Evolutionary conservation across 306 rosid genomes (phyloP).

Genomic region (Quercus glauca): DNA sequence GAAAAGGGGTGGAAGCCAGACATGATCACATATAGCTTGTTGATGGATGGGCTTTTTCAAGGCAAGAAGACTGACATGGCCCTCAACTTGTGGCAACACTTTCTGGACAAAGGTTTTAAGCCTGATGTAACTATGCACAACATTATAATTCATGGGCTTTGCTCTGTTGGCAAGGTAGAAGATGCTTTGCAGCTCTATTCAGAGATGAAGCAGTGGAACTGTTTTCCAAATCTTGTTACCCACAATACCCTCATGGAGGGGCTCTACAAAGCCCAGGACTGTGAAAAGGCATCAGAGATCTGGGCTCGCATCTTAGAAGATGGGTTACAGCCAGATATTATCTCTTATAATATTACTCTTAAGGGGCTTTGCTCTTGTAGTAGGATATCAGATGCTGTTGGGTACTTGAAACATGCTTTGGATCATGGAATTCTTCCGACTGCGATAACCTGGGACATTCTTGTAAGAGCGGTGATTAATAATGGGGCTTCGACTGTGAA

Average conservation of each 20-base stretch:
- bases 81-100: conserved; percentile 62
- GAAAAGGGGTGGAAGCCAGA: conserved; percentile 72
- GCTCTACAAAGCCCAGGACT: conserved; percentile 65
- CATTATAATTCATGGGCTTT: conserved; percentile 79
- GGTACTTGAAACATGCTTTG: conserved; percentile 62
- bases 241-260: conserved; percentile 93
- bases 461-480: conserved; percentile 66
- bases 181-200: conserved; percentile 66
- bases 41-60: conserved; percentile 72
- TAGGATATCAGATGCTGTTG: conserved; percentile 65
- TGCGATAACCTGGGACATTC: conserved; percentile 77
- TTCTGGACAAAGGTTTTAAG: conserved; percentile 20
- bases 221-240: conserved; percentile 67
- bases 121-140: conserved; percentile 67
- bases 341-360: conserved; percentile 75
- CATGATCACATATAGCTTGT: conserved; percentile 64
- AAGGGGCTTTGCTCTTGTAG: conserved; percentile 81
- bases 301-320: conserved; percentile 54
- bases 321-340: conserved; percentile 71
- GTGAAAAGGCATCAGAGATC: conserved; percentile 54
- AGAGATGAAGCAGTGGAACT: conserved; percentile 45
- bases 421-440: conserved; percentile 65
- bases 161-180: conserved; percentile 64
- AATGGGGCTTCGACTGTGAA: conserved; percentile 26
- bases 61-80: conserved; percentile 57